Evolutionary conservation across 2,329 filamentous ascomycete genomes (phyloP), one percentile per base, ranked within the genome.

Genomic region (Aspergillus sp.): DNA sequence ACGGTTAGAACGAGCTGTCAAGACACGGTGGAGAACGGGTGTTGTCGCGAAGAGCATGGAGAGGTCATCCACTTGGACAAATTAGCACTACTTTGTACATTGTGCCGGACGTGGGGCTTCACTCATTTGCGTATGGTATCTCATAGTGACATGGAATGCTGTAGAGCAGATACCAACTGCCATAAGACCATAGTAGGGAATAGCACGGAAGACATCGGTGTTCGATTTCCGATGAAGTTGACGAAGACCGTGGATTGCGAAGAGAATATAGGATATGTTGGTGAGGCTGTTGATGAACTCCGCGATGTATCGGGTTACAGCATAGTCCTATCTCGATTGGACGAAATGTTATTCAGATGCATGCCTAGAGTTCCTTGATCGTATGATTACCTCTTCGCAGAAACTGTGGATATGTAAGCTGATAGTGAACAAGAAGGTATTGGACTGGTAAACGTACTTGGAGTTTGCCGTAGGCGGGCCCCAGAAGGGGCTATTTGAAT

Each of bases 111-210:
- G 16, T 6, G 16, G 16, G n/a, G 1, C 29, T 55, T 11, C 61
- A 69, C 67, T 65, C 69, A 71, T 71, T 26, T 71, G 68, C 0
- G 69, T 71, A 57, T 69, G 68, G 42, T 71, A 71, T 56, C 70
- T 70, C 9, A 71, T 59, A 24, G 64, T 70, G 56, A 69, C 56
- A 31, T 71, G 69, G 53, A 67, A 70, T 2, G 56, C 64, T 5
- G 53, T 59, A 0, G 69, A 71, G 57, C 68, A 70, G 12, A 71
- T 31, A 4, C 68, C 69, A 5, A 71, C 69, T 6, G 62, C 64
- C 32, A 63, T 64, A n/a, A 65, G 54, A 5, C 65, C 65, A 58
- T 52, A 65, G 45, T 65, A 67, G 1, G 65, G 65, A 2, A 67
- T 12, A 6, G 22, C 39, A 6, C 62, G 62, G 7, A 61, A 58